phyloP scores from a whole-genome alignment of 768 basidiomycete species.

The Crucibulum laeve region DNA sequence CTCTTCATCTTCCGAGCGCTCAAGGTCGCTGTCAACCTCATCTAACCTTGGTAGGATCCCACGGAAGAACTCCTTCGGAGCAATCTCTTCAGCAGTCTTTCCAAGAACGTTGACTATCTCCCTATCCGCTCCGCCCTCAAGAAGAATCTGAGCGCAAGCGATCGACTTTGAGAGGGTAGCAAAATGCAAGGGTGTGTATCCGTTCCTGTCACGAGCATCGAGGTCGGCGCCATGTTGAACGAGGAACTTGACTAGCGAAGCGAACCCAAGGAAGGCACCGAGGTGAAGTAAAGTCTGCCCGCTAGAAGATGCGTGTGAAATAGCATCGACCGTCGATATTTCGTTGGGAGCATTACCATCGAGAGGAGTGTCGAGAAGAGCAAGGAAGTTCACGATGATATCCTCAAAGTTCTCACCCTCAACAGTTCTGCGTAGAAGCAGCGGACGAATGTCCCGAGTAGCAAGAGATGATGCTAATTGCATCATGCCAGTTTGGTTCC shows the following conservation, averaged over 20 bases:
- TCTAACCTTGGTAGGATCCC: conserved; percentile 25
- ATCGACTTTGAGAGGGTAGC: conserved; percentile 64
- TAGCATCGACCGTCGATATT: conserved; percentile 44
- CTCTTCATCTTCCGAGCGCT: conserved; percentile 39
- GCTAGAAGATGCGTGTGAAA: conserved; percentile 66
- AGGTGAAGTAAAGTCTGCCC: conserved; percentile 91
- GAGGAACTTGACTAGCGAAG: conserved; percentile 66
- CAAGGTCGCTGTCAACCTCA: conserved; percentile 19
- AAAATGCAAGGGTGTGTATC: conserved; percentile 87
- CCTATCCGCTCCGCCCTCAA: conserved; percentile 77
- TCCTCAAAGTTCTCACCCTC: conserved; percentile 67
- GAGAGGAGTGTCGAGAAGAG: conserved; percentile 65
- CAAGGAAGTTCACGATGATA: conserved; percentile 76
- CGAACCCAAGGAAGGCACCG: conserved; percentile 74
- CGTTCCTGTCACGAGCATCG: conserved; percentile 84
- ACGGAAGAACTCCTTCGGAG: conserved; percentile 39
- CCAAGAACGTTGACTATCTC: conserved; percentile 73
- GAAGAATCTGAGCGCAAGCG: conserved; percentile 59
- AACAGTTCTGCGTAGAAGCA: conserved; percentile 50
- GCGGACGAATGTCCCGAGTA: conserved; percentile 49
- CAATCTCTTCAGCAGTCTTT: conserved; percentile 63
- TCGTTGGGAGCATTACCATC: conserved; percentile 36
- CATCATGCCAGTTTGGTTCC: conserved; percentile 41
- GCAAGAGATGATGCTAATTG: conserved; percentile 43
- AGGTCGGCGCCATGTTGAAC: conserved; percentile 69